Base-by-base conservation (phyloP, 2,329 filamentous ascomycete species). In the Cladosporium phlei region DNA sequence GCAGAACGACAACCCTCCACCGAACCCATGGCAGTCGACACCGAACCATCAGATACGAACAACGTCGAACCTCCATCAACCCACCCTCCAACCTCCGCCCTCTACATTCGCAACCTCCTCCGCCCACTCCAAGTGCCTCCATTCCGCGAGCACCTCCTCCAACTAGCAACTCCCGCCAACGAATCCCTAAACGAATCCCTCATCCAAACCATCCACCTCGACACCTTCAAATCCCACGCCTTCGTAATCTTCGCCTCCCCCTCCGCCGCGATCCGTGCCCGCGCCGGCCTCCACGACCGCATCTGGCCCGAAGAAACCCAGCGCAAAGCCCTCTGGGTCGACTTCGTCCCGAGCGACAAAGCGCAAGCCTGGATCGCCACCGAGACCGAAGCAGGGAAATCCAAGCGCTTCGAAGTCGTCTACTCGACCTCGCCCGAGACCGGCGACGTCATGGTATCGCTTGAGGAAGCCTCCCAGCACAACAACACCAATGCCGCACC, bases 71-170 rank as follows among this genome's bases (percentile, higher is more conserved):
- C 61, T 4, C 63, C 67, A 16, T 65, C 70, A 12, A 55, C 68
- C 7, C 70, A 74, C 48, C 58, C 68, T 2, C 64, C 66, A 37
- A 74, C 89, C 3, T 69, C 80, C 24, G 84, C 87, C 12, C 72
- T 97, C 37, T 97, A 96, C 69, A 93, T 97, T 57, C 83, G 84
- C 64, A 85, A 95, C 59, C 80, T 97, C 46, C 90, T 94, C 80
- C 83, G 91, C 37, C 90, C 93, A 8, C 73, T 97, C 17, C 85
- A 88, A 49, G 77, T 81, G 1, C 70, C 73, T 20, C 72, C 74
- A 14, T 77, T 97, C 1, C 80, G 79, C 57, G 74, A 77, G 1
- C 82, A 96, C 60, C 74, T 97, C 4, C 63, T 78, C 33, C 70
- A 77, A 5, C 76, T 96, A 30, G 87, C 88, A 2, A 74, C 81